These are phyloP conservation scores for Yarrowia deformans DNA, from an alignment of 805 yeast genomes.

Conservation along the genomic window DNA sequence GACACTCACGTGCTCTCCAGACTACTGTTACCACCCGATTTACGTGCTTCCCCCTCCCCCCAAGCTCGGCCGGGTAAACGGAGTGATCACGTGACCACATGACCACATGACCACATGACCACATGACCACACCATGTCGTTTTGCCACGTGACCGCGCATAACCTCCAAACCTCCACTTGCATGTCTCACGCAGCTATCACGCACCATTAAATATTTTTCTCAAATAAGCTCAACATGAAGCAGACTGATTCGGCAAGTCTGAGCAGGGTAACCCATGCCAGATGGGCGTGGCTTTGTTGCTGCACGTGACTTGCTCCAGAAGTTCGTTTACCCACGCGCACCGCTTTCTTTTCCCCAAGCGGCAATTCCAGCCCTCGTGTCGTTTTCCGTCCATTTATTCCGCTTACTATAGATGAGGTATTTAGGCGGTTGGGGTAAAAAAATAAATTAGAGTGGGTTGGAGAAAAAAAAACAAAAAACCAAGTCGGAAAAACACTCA, in stretches of 20 bases:
- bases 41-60: too few species aligned
- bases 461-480: not conserved
- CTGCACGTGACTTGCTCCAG: slow-evolving; percentile 17
- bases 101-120: slow-evolving; percentile 4
- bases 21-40: too few species aligned
- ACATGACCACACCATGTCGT: too few species aligned
- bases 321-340: not conserved
- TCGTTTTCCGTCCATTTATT: not conserved
- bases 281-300: too few species aligned
- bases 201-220: not conserved
- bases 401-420: slow-evolving; percentile 15
- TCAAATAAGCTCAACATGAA: not conserved
- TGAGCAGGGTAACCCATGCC: not conserved
- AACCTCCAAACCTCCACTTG: not conserved
- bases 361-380: too few species aligned
- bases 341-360: too few species aligned
- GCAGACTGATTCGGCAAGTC: slow-evolving; percentile 9
- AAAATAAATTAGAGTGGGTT: not conserved
- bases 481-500: not conserved
- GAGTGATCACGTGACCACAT: slow-evolving; percentile 4
- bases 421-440: not conserved
- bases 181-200: not conserved
- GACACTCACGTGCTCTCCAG: too few species aligned
- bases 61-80: slow-evolving; percentile 9
- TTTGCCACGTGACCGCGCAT: not conserved